Base-by-base conservation (phyloP, 176 grass and related monocot genomes). In the Zizania latifolia region DNA sequence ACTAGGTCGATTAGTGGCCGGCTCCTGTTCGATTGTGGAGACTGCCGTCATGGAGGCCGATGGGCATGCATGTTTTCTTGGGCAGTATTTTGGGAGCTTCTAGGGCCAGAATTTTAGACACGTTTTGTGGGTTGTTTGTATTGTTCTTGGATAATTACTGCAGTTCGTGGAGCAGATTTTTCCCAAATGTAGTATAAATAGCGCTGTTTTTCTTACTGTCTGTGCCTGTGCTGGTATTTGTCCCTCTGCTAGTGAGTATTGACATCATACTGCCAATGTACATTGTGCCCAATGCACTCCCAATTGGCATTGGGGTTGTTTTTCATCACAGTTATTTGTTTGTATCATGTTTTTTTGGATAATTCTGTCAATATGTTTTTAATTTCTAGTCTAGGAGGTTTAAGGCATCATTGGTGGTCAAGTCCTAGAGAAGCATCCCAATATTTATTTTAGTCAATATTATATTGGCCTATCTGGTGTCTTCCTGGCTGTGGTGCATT, bases 1-100 rank as follows among this genome's bases (percentile, higher is more conserved):
- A 24, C 57, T 70, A 22, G 59, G 59, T 37, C 48, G 58, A 82
- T 87, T 59, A 11, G 8, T 65, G 33, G 43, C 62, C 33, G 63
- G 63, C 11, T 75, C 75, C 51, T 53, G 77, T 62, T 78, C 16
- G 61, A 24, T 74, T 58, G 56, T 61, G 1, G 37, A 19, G n/a
- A 51, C 2, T 34, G 78, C 66, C 17, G 29, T 58, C 21, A 26
- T 32, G 38, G 50, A 38, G 33, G 1, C 3, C 16, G 32, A 53
- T 32, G 24, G 10, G 29, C 32, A 30, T 19, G 40, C 59, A 16
- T 24, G 7, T 66, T n/a, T 66, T 53, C 8, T 9, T 35, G 74
- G 11, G 57, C 11, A 7, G 34, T 48, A 36, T 58, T 14, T 26
- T 11, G 16, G 41, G 28, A 15, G 11, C 44, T 61, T 8, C 2